Base-by-base conservation (phyloP, 2,329 filamentous ascomycete genomes). In the Thermochaetoides dissita region DNA sequence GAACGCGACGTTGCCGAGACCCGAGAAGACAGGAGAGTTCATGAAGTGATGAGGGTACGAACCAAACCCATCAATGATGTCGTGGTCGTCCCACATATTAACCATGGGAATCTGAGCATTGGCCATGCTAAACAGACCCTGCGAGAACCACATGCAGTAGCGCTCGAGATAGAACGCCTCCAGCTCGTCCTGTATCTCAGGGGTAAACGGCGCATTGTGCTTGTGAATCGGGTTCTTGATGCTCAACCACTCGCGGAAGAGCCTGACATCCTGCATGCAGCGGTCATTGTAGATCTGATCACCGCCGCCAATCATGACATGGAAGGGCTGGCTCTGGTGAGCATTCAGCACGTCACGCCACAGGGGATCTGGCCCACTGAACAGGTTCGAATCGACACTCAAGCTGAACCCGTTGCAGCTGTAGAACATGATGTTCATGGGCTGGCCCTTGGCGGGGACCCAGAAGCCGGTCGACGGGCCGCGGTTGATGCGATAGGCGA, bases 391-490 rank as follows among this genome's bases (percentile, higher is more conserved):
- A 48, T 94, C 79, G 24, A 84, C 83, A 43, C 75, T 81, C 40
- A 81, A 60, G 53, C 85, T 89, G 66, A 98, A 98, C 2, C 93
- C 91, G 59, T 98, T 98, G 66, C 91, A 94, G 58, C 84, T 94
- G 65, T 96, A 76, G 64, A 95, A 98, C 87, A 96, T 94, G 58
- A 95, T 84, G 63, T 96, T 95, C 91, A 98, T 98, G 2, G 83
- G 76, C 58, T 94, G 73, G 10, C 78, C 81, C 39, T 71, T 74
- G 30, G 81, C 82, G 6, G 93, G 91, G 1, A 98, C 86, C 89
- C 91, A 98, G 59, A 98, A 98, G 1, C 82, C 85, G 40, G 84
- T 79, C 2, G 85, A 77, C 6, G 89, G 88, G 0, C 91, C 89
- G 37, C 81, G 74, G 56, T 98, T 98, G 65, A 98, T 94, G 41